Conservation (phyloP, 1,139 yeast genomes). For the Yamadazyma friedrichii region DNA sequence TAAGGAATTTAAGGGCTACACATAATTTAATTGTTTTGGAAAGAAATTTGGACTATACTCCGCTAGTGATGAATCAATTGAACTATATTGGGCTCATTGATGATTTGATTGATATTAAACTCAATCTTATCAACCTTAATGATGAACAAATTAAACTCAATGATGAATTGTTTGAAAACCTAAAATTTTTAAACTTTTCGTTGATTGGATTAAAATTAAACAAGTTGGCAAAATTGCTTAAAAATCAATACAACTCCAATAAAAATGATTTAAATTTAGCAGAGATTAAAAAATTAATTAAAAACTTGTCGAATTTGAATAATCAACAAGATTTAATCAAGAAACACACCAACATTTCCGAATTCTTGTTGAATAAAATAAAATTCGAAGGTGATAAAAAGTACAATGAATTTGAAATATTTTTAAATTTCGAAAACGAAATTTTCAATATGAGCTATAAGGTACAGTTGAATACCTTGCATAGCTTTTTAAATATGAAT, state of each 20-base stretch:
- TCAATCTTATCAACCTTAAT: constrained; percentile 45
- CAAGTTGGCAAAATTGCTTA: constrained; percentile 67
- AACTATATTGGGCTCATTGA: constrained; percentile 82
- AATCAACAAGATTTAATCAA: constrained; percentile 66
- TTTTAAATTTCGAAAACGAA: constrained; percentile 73
- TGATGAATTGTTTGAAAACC: constrained; percentile 33
- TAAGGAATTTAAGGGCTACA: constrained; percentile 37
- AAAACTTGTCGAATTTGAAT: constrained; percentile 66
- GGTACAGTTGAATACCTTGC: constrained; percentile 47
- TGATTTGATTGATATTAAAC: constrained; percentile 58
- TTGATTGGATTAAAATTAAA: constrained; percentile 75
- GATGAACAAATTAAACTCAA: constrained; percentile 20
- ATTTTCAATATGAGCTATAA: constrained; percentile 59
- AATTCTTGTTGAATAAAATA: constrained; percentile 57
- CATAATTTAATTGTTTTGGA: constrained; percentile 74
- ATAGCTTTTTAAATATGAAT: constrained; percentile 46
- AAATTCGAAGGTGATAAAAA: constrained; percentile 22
- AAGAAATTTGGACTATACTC: constrained; percentile 67
- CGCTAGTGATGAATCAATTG: constrained; percentile 73
- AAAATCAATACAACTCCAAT: constrained; percentile 63
- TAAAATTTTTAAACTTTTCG: constrained; percentile 74
- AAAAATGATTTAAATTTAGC: constrained; percentile 48
- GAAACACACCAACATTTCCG: constrained; percentile 76
- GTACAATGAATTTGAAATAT: constrained; percentile 45
- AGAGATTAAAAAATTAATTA: constrained; percentile 72